phyloP scores from a whole-genome alignment of 371 early-diverging fungal genomes.

The Lichtheimia hyalospora region DNA sequence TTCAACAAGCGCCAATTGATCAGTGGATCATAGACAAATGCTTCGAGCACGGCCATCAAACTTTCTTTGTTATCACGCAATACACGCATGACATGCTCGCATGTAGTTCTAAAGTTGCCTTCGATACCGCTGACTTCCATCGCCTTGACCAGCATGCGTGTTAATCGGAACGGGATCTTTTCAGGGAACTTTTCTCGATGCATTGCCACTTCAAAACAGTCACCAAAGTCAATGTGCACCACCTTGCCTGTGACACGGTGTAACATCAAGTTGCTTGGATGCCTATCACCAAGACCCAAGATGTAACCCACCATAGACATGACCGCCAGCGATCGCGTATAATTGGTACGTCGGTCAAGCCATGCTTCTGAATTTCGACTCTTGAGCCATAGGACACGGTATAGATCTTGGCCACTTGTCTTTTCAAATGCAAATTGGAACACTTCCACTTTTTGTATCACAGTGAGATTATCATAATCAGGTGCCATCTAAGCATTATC shows the following conservation, averaged over 20 bases:
- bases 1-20: constrained; percentile 87
- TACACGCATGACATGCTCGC: constrained; percentile 96
- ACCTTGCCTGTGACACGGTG: constrained; percentile 93
- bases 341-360: constrained; percentile 95
- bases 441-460: constrained; percentile 96
- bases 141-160: constrained; percentile 97
- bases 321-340: constrained; percentile 94
- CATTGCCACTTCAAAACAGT: constrained; percentile 98
- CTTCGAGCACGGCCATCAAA: constrained; percentile 97
- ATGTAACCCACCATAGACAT: constrained; percentile 99
- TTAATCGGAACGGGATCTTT: constrained; percentile 97
- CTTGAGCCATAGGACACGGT: constrained; percentile 95
- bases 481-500: constrained; percentile 79
- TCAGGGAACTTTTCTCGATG: constrained; percentile 98
- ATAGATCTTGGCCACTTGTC: constrained; percentile 94
- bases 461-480: constrained; percentile 88
- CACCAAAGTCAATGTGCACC: constrained; percentile 99
- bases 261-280: constrained; percentile 98
- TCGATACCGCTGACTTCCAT: constrained; percentile 98
- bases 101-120: constrained; percentile 94
- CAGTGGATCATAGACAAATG: constrained; percentile 97
- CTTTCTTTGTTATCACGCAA: constrained; percentile 95
- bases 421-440: constrained; percentile 94
- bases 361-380: constrained; percentile 94
- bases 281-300: constrained; percentile 97